Conservation (phyloP, 2,329 filamentous ascomycete species). For the Aureobasidium mangrovei region DNA sequence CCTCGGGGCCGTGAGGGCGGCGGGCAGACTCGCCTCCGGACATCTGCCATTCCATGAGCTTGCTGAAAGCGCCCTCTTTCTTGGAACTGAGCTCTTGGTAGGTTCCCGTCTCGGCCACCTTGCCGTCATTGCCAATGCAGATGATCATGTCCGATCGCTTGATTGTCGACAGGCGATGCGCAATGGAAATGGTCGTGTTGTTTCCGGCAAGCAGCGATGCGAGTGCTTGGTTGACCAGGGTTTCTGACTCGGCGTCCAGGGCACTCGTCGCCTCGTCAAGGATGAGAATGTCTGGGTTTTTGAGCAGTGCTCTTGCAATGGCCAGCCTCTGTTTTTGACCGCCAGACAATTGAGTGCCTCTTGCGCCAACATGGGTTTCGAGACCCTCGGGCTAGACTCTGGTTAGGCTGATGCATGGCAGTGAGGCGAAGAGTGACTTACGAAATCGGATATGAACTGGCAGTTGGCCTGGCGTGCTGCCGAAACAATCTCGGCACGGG, state of each 20-base stretch:
- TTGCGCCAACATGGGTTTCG: constrained; percentile 84
- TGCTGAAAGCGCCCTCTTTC: constrained; percentile 76
- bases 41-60: constrained; percentile 98
- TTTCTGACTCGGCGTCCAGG: constrained; percentile 92
- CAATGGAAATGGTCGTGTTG: constrained; percentile 96
- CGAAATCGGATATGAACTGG: constrained; percentile 89
- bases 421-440: constrained; percentile 32
- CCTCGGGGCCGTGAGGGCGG: constrained; percentile 14
- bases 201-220: constrained; percentile 70
- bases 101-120: constrained; percentile 81
- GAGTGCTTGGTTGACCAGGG: constrained; percentile 86
- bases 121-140: constrained; percentile 76
- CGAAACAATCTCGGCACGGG: constrained; percentile 68
- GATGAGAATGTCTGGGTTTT: constrained; percentile 93
- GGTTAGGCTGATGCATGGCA: constrained; percentile 4
- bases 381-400: constrained; percentile 66
- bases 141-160: constrained; percentile 93
- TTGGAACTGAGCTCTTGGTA: constrained; percentile 68
- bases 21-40: constrained; percentile 59
- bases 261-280: constrained; percentile 93
- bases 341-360: constrained; percentile 87
- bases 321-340: constrained; percentile 98
- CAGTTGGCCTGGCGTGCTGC: constrained; percentile 92
- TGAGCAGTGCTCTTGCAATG: constrained; percentile 87
- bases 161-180: constrained; percentile 90